Evolutionary conservation across 257 asterid genomes (phyloP).

Genomic region (Echites panduratus): DNA sequence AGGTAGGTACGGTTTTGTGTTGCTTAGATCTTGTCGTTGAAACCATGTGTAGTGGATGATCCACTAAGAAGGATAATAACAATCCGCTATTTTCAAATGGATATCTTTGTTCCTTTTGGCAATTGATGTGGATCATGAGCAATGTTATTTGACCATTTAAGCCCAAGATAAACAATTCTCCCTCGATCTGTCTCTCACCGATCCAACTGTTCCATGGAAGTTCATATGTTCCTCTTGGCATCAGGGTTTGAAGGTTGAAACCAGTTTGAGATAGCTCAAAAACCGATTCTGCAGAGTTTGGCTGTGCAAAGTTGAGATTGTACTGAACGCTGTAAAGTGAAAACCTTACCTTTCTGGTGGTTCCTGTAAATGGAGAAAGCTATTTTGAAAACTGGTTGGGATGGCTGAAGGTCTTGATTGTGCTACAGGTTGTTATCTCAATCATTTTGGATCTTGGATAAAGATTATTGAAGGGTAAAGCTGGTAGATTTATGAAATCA

Average conservation of each 20-base stretch:
- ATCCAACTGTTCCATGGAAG: background rate
- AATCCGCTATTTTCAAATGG: constrained; percentile 28
- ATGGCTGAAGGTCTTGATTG: background rate
- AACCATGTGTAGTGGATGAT: constrained; percentile 49
- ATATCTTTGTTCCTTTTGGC: constrained; percentile 10
- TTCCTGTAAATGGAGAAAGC: background rate
- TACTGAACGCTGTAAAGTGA: background rate
- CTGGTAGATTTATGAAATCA: background rate
- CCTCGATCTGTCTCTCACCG: background rate
- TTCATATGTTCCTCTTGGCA: constrained; percentile 2
- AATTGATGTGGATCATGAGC: background rate
- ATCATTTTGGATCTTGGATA: background rate
- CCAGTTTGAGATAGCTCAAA: background rate
- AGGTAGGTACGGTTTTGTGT: constrained; percentile 16
- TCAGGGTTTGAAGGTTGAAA: constrained; percentile 5
- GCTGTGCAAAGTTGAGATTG: background rate
- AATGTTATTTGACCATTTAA: constrained; percentile 5
- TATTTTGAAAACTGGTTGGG: background rate
- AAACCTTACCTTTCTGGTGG: background rate
- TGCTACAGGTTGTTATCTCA: background rate
- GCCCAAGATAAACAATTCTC: background rate
- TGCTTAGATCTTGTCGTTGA: constrained; percentile 25
- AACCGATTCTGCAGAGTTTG: background rate
- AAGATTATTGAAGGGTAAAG: background rate
- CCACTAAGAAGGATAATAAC: constrained; percentile 46